Base-by-base conservation (phyloP, 2,329 filamentous ascomycete species). In the Immersiporthe knoxdaviesiana region DNA sequence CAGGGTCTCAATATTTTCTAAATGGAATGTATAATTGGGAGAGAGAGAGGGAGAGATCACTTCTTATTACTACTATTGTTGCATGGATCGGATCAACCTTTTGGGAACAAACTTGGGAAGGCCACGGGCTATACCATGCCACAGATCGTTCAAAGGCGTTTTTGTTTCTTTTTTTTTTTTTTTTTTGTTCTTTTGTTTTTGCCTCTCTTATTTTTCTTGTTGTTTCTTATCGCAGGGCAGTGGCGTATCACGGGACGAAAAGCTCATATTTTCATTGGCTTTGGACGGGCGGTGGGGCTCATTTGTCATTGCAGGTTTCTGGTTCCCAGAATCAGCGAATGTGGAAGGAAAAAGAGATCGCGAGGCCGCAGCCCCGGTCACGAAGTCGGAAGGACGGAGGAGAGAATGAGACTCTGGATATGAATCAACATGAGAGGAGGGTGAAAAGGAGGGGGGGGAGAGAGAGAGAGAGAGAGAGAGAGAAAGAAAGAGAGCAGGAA, bases 11-110 rank as follows among this genome's bases (percentile, higher is more conserved):
- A n/a, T 73, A 72, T 73, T 71, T 74, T 66, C 66, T 75, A 76
- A 77, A 77, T 72, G 71, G 73, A 78, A 78, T 78, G 77, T 79
- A 74, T 78, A 78, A 78, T 78, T 70, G 76, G 75, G 72, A 35
- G 35, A 35, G 68, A 67, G 63, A 63, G 59, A 24, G 58, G 39
- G 16, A 8, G 18, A 2, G 21, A 10, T 39, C 37, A 39, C 52
- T 35, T 27, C 64, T 54, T 67, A 59, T 39, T 62, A 64, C 61
- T 63, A 56, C 73, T 63, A 56, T 73, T 71, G 62, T 39, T 65
- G 70, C 64, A 70, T 68, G 60, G 35, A 52, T 52, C 41, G 65
- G 52, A 16, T 39, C 16, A n/a, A n/a, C 59, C 37, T 56, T 63
- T 63, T 59, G 62, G 66, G 16, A 14, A 27, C 60, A 63, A 39